A percentile compares a stretch with the other conserved stretches of the same genome.
These are phyloP conservation scores for Trichoderma sp. DNA, from an alignment of 2,329 filamentous ascomycete genomes.

Conservation along the genomic window DNA sequence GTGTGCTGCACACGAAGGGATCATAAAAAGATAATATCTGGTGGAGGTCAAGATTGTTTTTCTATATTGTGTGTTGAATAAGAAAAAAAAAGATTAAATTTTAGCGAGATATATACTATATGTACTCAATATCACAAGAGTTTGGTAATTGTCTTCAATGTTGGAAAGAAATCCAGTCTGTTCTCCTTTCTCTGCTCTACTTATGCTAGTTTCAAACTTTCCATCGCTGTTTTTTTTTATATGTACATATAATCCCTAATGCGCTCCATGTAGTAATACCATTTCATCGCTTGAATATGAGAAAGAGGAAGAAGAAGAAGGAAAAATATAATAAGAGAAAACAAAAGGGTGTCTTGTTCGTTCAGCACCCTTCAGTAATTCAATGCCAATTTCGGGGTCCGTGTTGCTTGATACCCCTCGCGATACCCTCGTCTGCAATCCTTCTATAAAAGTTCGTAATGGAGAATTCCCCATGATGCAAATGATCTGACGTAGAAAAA, in stretches of 20 bases:
- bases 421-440: conserved; percentile 4
- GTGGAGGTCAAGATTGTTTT: neutral
- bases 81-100: neutral
- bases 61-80: neutral
- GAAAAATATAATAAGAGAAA: neutral
- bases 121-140: neutral
- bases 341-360: neutral
- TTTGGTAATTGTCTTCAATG: neutral
- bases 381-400: neutral
- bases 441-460: conserved; percentile 16
- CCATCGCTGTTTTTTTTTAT: conserved; percentile 8
- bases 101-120: neutral
- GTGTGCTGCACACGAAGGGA: neutral
- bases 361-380: conserved; percentile 12
- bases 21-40: neutral
- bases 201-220: conserved; percentile 8
- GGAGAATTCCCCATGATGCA: neutral
- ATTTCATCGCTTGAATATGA: conserved; percentile 10
- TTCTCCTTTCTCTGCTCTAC: conserved; percentile 2
- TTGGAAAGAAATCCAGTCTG: neutral
- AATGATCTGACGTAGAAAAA: neutral
- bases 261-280: neutral
- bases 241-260: conserved; percentile 6
- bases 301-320: neutral
- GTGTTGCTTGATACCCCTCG: conserved; percentile 6